These are phyloP conservation scores for Toxicodendron radicans DNA, from an alignment of 345 rosid species.

Conservation along the genomic window DNA sequence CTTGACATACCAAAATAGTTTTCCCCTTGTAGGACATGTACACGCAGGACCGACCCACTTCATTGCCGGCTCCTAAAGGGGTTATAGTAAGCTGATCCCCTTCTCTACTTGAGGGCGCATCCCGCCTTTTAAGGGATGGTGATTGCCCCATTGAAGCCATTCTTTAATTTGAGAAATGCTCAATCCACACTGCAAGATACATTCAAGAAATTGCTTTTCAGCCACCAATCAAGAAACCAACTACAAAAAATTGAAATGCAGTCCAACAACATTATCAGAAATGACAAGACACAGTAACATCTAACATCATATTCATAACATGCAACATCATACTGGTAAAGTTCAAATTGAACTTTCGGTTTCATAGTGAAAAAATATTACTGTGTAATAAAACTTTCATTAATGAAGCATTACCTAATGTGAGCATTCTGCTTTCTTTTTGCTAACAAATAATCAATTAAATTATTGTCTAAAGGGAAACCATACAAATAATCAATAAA, in stretches of 20 bases:
- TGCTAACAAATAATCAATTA: too few species aligned
- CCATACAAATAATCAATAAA: too few species aligned
- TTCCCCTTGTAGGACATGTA: conserved; percentile 92
- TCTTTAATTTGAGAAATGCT: neutral
- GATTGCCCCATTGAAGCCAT: conserved; percentile 59
- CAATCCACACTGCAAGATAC: neutral
- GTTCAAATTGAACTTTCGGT: too few species aligned
- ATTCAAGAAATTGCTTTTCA: neutral
- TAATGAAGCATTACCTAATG: too few species aligned
- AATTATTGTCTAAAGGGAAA: too few species aligned
- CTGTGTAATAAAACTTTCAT: too few species aligned
- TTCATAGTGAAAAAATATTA: too few species aligned
- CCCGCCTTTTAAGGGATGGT: conserved; percentile 62
- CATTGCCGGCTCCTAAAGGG: conserved; percentile 91
- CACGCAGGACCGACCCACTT: conserved; percentile 92
- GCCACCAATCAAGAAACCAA: neutral
- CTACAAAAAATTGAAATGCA: neutral
- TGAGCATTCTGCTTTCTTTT: too few species aligned
- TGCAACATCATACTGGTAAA: too few species aligned
- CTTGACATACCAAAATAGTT: conserved; percentile 51
- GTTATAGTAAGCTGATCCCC: conserved; percentile 76
- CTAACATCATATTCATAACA: too few species aligned
- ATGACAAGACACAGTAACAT: neutral
- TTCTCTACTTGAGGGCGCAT: conserved; percentile 58
- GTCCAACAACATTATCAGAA: too few species aligned